Evolutionary conservation across 306 rosid species (phyloP), one percentile per base, ranked within the genome.

Genomic region (Lithocarpus polystachyus): DNA sequence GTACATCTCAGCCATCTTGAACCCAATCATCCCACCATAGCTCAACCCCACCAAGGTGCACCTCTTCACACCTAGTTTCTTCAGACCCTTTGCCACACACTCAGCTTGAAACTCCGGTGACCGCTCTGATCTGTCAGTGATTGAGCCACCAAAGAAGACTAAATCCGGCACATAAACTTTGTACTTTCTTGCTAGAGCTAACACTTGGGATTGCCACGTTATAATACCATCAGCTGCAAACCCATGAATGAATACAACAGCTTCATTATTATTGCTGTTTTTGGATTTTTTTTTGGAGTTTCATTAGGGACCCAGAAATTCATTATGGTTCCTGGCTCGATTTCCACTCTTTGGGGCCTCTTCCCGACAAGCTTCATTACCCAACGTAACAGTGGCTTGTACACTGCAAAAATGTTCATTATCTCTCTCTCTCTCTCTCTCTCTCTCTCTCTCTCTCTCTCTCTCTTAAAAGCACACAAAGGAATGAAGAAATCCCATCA

Each of bases 21-120:
- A 85, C 74, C 85, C 91, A 24, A 85, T 84, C 82, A 81, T 87
- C 13, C 84, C 89, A 10, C 91, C 87, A 54, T 84, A 87, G 85
- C 90, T 84, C 3, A 79, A 33, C 65, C 83, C 85, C 1, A 85
- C 88, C 61, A 84, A 62, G 35, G 80, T 80, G 72, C 83, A 87
- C 79, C 55, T 74, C 45, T 88, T 81, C 22, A 88, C 87, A 5
- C 87, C 91, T 3, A 88, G 74, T 65, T 35, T 83, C 52, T 13
- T 61, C 80, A 88, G 43, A 22, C 89, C 89, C 81, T 78, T 69
- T 1, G 79, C 86, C 59, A 88, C 74, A n/a, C 91, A 83, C 79
- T 55, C 76, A 33, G 89, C 89, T 56, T 88, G 91, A 54, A 85
- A 88, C 80, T 72, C 84, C 31, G 56, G 79, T 13, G 87, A 78